Conservation (phyloP, 768 basidiomycete species). For the Gloeostereum incarnatum region DNA sequence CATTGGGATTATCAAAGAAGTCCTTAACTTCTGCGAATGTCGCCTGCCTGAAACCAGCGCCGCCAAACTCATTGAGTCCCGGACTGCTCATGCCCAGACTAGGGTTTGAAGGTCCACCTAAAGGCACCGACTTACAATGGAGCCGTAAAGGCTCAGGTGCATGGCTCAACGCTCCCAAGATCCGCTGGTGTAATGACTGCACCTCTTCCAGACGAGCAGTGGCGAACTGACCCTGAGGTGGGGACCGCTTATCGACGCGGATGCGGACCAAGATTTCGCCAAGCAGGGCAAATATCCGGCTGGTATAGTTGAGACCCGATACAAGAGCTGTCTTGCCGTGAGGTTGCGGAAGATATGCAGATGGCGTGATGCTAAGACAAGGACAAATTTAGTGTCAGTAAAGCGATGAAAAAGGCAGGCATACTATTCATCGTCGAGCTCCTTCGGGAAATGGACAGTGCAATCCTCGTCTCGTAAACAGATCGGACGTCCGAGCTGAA, state of each 20-base stretch:
- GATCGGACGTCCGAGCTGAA: conserved; percentile 76
- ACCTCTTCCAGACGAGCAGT: conserved; percentile 82
- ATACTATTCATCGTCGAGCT: conserved; percentile 85
- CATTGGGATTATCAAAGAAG: conserved; percentile 88
- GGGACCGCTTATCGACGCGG: conserved; percentile 79
- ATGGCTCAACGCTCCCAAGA: conserved; percentile 64
- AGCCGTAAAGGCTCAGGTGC: conserved; percentile 69
- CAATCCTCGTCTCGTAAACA: conserved; percentile 87
- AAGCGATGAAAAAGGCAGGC: conserved; percentile 20
- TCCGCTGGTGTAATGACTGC: conserved; percentile 68
- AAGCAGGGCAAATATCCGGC: conserved; percentile 76
- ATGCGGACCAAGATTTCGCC: conserved; percentile 85
- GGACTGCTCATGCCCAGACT: not conserved
- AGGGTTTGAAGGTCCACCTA: not conserved
- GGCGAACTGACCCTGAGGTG: conserved; percentile 78
- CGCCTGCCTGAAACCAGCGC: conserved; percentile 68
- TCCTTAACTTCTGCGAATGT: conserved; percentile 86
- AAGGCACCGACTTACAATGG: not conserved
- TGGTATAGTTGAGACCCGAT: conserved; percentile 81
- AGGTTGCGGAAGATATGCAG: conserved; percentile 80
- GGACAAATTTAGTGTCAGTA: conserved; percentile 23
- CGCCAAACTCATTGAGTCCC: conserved; percentile 42
- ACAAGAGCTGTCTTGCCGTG: conserved; percentile 78
- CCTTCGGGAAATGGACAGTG: conserved; percentile 80
- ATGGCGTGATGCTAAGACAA: conserved; percentile 63